Base-by-base conservation (phyloP, 441 rosid genomes). In the Erodium moschatum region DNA sequence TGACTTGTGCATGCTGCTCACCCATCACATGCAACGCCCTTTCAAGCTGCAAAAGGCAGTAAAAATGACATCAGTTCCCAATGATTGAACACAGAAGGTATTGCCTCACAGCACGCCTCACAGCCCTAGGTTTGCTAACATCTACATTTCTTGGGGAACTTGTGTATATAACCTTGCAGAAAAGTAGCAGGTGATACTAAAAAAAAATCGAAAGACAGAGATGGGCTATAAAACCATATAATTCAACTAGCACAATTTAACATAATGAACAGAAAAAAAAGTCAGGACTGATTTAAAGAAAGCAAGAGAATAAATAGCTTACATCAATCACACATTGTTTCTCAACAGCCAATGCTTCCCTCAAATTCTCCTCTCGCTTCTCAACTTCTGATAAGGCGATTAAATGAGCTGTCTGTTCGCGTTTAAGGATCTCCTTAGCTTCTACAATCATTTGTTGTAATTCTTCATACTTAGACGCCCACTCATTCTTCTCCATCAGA, bases 401-500 rank as follows among this genome's bases (percentile, higher is more conserved):
- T 65, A 82, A 50, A 72, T 85, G 83, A 6, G 91, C 78, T 0
- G 80, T 50, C 62, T 83, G 89, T 70, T 89, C 97, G 64, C 96
- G 96, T 73, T 81, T 89, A 50, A 89, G 71, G 33, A 93, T 88
- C 81, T 89, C 92, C 8, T 73, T 67, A 11, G 79, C 81, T 77
- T 90, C 98, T 69, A 80, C 85, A 44, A 85, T 65, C 16, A 82
- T 81, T 80, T 85, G 89, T 12, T 79, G 77, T 64, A 85, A 71
- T 44, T 84, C 82, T 74, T 79, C 91, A 73, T 77, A 76, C 27
- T 65, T 80, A 24, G 66, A 76, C 24, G 65, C 78, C 96, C 91
- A 87, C 74, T 87, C 86, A 70, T 85, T 85, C 79, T 89, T 90
- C 85, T 90, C 97, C 16, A 93, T 85, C 9, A 90, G 89, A 50